Evolutionary conservation across 768 basidiomycete genomes (phyloP).

Genomic region (Termitomyces eurrhizus): DNA sequence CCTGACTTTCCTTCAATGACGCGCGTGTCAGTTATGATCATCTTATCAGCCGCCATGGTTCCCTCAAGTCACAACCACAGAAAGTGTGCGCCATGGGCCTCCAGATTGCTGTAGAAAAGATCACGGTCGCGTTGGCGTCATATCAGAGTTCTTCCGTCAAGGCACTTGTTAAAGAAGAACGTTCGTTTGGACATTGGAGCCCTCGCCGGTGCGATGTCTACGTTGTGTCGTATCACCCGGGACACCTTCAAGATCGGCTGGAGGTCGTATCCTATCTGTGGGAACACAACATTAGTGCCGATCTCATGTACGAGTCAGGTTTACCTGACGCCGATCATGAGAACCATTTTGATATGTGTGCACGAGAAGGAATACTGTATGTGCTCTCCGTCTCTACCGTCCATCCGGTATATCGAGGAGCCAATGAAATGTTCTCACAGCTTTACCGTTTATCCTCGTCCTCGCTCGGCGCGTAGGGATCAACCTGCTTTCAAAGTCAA

Average conservation of each 20-base stretch:
- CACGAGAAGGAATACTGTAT: constrained; percentile 81
- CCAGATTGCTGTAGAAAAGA: constrained; percentile 78
- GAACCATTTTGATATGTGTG: constrained; percentile 62
- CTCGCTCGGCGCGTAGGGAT: constrained; percentile 53
- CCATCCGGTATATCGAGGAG: not conserved
- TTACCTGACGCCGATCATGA: constrained; percentile 61
- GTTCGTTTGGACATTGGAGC: constrained; percentile 86
- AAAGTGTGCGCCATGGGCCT: constrained; percentile 65
- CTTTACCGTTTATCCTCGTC: constrained; percentile 44
- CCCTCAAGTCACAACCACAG: constrained; percentile 50
- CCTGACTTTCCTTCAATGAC: not conserved
- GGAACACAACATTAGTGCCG: constrained; percentile 80
- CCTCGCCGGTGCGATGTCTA: constrained; percentile 89
- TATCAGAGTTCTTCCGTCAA: constrained; percentile 70
- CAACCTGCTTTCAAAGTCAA: constrained; percentile 77
- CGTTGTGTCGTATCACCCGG: constrained; percentile 72
- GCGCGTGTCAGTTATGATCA: constrained; percentile 58
- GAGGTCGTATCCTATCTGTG: constrained; percentile 76
- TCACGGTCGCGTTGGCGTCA: constrained; percentile 61
- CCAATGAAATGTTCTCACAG: constrained; percentile 12
- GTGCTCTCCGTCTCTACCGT: constrained; percentile 19
- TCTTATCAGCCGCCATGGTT: constrained; percentile 57
- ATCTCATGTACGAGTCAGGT: constrained; percentile 82
- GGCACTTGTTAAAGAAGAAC: constrained; percentile 69
- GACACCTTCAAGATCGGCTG: constrained; percentile 71